phyloP scores from a whole-genome alignment of 768 basidiomycete genomes.

The Kwoniella dejecticola region DNA sequence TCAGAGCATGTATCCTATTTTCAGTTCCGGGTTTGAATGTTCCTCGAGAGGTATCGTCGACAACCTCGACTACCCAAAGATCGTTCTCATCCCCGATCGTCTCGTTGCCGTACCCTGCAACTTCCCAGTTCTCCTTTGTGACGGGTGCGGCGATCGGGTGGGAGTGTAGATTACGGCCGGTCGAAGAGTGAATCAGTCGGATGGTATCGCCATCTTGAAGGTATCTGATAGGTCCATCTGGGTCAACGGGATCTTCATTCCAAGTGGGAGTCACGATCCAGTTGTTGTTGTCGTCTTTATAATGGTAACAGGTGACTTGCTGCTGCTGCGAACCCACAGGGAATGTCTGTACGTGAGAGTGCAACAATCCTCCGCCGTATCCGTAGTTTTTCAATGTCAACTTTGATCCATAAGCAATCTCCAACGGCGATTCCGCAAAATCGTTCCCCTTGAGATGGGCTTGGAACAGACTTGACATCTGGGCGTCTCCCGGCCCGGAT shows the following conservation, averaged over 20 bases:
- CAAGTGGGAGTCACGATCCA: constrained; percentile 80
- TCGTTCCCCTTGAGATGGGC: constrained; percentile 93
- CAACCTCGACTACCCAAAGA: constrained; percentile 89
- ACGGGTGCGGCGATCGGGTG: constrained; percentile 85
- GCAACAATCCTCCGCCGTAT: constrained; percentile 92
- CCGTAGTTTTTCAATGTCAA: constrained; percentile 96
- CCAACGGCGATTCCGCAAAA: constrained; percentile 89
- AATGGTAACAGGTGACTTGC: constrained; percentile 98
- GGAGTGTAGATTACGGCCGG: constrained; percentile 88
- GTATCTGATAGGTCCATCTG: constrained; percentile 63
- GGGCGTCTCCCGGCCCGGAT: constrained; percentile 93
- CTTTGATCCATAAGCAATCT: constrained; percentile 86
- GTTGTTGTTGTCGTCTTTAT: constrained; percentile 97
- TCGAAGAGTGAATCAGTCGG: constrained; percentile 77
- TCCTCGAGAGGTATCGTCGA: constrained; percentile 76
- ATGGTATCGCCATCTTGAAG: constrained; percentile 75
- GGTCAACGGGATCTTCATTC: constrained; percentile 73
- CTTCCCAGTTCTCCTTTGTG: constrained; percentile 84
- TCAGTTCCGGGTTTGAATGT: constrained; percentile 63
- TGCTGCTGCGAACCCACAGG: constrained; percentile 90
- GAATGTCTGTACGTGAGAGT: constrained; percentile 95
- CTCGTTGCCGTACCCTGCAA: constrained; percentile 88
- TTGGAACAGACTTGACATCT: constrained; percentile 98
- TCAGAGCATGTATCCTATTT: constrained; percentile 79
- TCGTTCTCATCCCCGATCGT: constrained; percentile 87